Percentiles rank a stretch among this genome's conserved stretches.
Evolutionary conservation across 352 stramenopile species (phyloP).

Genomic region (Peronospora farinosa): DNA sequence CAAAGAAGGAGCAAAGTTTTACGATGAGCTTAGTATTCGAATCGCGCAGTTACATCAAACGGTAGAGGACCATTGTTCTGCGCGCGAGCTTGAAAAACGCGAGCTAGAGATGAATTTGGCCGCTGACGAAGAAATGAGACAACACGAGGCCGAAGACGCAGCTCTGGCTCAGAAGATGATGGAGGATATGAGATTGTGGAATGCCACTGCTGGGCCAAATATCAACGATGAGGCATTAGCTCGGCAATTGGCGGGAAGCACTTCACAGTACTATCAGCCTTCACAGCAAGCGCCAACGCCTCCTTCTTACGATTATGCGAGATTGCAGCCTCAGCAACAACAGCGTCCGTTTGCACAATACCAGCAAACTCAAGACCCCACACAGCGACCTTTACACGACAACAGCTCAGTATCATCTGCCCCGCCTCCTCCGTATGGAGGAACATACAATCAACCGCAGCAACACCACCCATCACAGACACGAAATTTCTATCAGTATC

Average conservation of each 20-base stretch:
- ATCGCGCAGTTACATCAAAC: constrained; percentile 67
- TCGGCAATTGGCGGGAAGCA: constrained; percentile 40
- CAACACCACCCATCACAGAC: constrained; percentile 23
- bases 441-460: constrained; percentile 38
- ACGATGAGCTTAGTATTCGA: constrained; percentile 46
- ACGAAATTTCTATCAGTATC: constrained; percentile 43
- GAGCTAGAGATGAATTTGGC: constrained; percentile 66
- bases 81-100: constrained; percentile 59
- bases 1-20: constrained; percentile 66
- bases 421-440: constrained; percentile 33
- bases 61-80: constrained; percentile 62
- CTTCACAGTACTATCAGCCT: constrained; percentile 37
- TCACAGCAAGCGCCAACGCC: constrained; percentile 17
- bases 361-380: constrained; percentile 26
- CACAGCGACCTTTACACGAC: constrained; percentile 20
- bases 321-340: constrained; percentile 29
- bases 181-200: constrained; percentile 48
- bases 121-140: constrained; percentile 44
- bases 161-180: constrained; percentile 65
- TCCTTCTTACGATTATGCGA: constrained; percentile 36
- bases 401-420: constrained; percentile 26
- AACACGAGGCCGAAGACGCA: constrained; percentile 47
- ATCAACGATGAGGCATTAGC: constrained; percentile 53
- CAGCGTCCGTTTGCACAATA: constrained; percentile 37
- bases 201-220: constrained; percentile 13